phyloP scores from a whole-genome alignment of 352 stramenopile species.

The Pythium sukuiense region DNA sequence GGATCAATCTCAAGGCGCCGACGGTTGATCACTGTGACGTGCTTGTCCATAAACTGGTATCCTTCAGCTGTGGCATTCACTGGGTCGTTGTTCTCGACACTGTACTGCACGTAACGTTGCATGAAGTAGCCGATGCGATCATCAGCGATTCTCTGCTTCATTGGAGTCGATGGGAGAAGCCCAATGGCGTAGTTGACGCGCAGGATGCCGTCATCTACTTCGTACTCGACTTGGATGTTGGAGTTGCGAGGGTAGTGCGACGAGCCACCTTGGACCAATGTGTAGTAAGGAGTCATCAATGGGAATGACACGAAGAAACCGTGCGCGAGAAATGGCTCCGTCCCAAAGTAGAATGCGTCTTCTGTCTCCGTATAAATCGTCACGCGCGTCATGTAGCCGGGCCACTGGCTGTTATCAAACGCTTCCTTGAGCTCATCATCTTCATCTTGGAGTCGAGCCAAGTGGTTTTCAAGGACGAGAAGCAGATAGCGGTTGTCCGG shows the following conservation, averaged over 20 bases:
- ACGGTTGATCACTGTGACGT: conserved; percentile 71
- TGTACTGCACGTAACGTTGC: conserved; percentile 59
- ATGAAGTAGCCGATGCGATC: conserved; percentile 84
- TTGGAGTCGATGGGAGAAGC: conserved; percentile 57
- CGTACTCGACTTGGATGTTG: conserved; percentile 76
- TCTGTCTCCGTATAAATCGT: conserved; percentile 67
- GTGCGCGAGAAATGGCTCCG: conserved; percentile 55
- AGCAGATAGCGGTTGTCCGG: conserved; percentile 37
- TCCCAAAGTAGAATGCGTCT: conserved; percentile 46
- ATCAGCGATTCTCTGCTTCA: conserved; percentile 59
- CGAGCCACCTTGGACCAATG: conserved; percentile 24
- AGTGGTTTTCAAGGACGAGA: conserved; percentile 62
- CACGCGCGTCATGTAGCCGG: conserved; percentile 52
- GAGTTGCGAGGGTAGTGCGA: conserved; percentile 65
- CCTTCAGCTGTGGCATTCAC: conserved; percentile 35
- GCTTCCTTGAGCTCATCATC: conserved; percentile 50
- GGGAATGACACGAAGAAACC: conserved; percentile 74
- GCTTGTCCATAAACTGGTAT: conserved; percentile 51
- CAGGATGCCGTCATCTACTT: conserved; percentile 50
- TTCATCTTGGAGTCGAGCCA: conserved; percentile 35
- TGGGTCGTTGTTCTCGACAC: conserved; percentile 36
- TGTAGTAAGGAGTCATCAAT: conserved; percentile 45
- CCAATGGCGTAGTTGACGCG: conserved; percentile 74
- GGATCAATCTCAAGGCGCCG: conserved; percentile 54
- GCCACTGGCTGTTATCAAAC: conserved; percentile 69